A percentile compares a stretch with the other conserved stretches of the same genome.
These are phyloP conservation scores for Linnemannia elongata DNA, from an alignment of 192 early-diverging fungal species.

Conservation along the genomic window DNA sequence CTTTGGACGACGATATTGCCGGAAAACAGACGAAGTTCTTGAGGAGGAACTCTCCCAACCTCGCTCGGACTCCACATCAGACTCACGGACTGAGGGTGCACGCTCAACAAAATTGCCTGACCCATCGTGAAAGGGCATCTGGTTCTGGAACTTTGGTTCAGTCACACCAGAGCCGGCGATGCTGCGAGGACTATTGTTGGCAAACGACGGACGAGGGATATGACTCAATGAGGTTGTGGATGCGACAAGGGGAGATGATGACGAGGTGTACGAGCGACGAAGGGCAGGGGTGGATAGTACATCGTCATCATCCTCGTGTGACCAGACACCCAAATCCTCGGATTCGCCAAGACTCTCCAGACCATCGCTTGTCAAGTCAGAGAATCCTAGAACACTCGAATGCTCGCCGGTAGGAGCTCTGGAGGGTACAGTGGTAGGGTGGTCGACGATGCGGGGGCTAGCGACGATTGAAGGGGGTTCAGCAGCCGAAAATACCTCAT, in stretches of 20 bases:
- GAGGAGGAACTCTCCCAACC: constrained; percentile 37
- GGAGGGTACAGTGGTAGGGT: neutral
- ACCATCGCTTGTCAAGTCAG: constrained; percentile 44
- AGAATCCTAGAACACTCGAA: constrained; percentile 28
- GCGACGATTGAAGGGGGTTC: constrained; percentile 14
- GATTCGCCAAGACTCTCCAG: constrained; percentile 40
- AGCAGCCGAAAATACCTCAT: constrained; percentile 24
- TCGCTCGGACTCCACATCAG: constrained; percentile 22
- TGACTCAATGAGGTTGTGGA: constrained; percentile 29
- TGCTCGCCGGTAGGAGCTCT: constrained; percentile 10
- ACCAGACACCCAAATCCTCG: constrained; percentile 49
- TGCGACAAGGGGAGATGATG: constrained; percentile 1
- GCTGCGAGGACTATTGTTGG: neutral
- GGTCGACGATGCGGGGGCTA: constrained; percentile 1
- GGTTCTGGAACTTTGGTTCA: constrained; percentile 28
- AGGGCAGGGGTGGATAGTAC: neutral
- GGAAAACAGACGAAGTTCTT: constrained; percentile 23
- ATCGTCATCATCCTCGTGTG: constrained; percentile 47
- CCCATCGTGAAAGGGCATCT: constrained; percentile 53
- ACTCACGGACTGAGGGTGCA: constrained; percentile 8
- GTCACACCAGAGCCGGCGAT: neutral
- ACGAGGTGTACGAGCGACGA: neutral
- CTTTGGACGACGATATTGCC: neutral
- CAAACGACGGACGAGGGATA: constrained; percentile 45
- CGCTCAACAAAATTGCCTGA: constrained; percentile 42